Base-by-base conservation (phyloP, 2,329 filamentous ascomycete genomes). In the Arthroderma uncinatum region DNA sequence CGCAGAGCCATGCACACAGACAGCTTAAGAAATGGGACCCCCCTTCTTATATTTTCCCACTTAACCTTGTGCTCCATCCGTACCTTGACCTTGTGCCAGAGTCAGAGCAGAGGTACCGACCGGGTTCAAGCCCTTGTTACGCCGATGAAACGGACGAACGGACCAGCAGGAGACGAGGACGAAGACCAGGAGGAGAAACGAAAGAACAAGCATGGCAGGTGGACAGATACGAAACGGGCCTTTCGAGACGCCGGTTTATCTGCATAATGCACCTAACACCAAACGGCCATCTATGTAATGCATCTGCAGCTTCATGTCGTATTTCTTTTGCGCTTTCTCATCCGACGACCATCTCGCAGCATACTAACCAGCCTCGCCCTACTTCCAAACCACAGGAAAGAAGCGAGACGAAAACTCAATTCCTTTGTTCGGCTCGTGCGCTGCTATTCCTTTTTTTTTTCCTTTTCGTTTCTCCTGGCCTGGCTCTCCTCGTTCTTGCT, bases 111-210 rank as follows among this genome's bases (percentile, higher is more conserved):
- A 12, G 42, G 42, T 48, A 25, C 42, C 42, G 42, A 50, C 28
- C 23, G 28, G 42, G 40, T 23, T 50, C 7, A 30, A 37, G 34
- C 4, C 3, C 34, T 3, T 9, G 3, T 50, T 30, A 50, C 25
- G n/a, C 47, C 47, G 47, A 12, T n/a, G 28, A 50, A 50, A 19
- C 47, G 47, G 47, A 50, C 47, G 25, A 50, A 33, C 47, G 25
- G 44, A 37, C 34, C 34, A 37, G 28, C 28, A 30, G 28, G n/a
- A n/a, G 12, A 34, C 33, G 33, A 12, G 6, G 33, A 34, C 6
- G 6, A 12, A 37, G 34, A 2, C 9, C 12, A 9, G 14, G 34
- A 37, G 9, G 12, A n/a, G 34, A 37, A 37, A 34, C 33, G 33
- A 6, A 12, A 12, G 12, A 34, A 12, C 33, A 34, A 12, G 12